Conservation (phyloP, 768 basidiomycete genomes). For the Rhodotorula paludigena region DNA sequence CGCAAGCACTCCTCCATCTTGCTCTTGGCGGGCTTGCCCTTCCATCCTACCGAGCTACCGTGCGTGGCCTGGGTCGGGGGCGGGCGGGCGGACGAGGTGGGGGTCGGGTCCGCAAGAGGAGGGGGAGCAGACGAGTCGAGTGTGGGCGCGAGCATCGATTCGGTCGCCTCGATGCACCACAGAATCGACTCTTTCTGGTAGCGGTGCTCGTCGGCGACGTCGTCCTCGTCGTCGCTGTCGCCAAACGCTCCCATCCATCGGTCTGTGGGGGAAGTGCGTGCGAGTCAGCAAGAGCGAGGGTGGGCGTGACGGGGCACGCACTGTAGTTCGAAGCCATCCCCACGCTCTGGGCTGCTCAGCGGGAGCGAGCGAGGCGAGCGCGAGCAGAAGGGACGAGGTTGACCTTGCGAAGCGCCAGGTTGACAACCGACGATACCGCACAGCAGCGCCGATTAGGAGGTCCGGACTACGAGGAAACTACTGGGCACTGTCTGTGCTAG, state of each 20-base stretch:
- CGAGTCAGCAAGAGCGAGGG: no score
- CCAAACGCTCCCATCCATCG: not conserved
- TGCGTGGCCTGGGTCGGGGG: not conserved
- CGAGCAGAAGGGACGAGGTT: no score
- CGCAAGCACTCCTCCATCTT: conserved; percentile 74
- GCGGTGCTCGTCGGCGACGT: conserved; percentile 16
- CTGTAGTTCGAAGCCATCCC: no score
- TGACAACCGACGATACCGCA: no score
- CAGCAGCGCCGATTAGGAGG: no score
- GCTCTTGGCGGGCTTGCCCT: conserved; percentile 54
- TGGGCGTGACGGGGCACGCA: not conserved
- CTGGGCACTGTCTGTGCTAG: no score
- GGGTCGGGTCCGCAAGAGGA: not conserved
- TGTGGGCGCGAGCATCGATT: conserved; percentile 76
- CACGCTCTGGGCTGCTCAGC: no score
- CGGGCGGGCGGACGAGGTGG: not conserved
- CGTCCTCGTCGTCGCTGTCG: conserved; percentile 26
- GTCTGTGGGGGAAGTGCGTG: not conserved
- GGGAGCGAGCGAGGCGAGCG: no score
- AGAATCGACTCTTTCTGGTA: conserved; percentile 75
- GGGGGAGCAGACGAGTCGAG: conserved; percentile 44
- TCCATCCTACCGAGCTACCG: conserved; percentile 54
- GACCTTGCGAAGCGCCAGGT: no score
- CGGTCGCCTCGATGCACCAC: conserved; percentile 92
- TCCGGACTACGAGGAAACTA: no score